phyloP scores from a whole-genome alignment of 2,329 filamentous ascomycete genomes.

The Nothophaeocryptopus gaeumannii region DNA sequence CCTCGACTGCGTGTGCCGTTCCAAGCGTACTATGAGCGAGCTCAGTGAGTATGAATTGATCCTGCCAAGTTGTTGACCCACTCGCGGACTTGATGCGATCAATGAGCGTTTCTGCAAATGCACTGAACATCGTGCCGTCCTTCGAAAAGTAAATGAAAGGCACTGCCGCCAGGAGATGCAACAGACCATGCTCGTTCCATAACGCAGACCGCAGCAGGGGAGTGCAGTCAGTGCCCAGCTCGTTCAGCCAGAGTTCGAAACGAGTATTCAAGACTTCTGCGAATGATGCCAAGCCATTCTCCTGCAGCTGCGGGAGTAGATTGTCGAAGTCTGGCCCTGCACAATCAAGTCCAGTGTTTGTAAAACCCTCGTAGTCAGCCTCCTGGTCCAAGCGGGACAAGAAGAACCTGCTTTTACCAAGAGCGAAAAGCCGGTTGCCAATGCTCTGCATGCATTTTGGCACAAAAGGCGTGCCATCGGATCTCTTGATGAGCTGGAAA shows the following conservation, averaged over 20 bases:
- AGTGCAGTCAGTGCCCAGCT: slow-evolving; percentile 69
- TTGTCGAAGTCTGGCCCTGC: slow-evolving; percentile 10
- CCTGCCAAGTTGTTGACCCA: slow-evolving; percentile 63
- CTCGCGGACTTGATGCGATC: slow-evolving; percentile 61
- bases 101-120: slow-evolving; percentile 69
- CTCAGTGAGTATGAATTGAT: slow-evolving; percentile 77
- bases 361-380: neutral
- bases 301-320: slow-evolving; percentile 1
- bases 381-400: slow-evolving; percentile 63
- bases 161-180: slow-evolving; percentile 63
- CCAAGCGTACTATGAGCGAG: slow-evolving; percentile 70
- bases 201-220: slow-evolving; percentile 63
- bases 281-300: slow-evolving; percentile 53
- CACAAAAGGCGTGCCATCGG: slow-evolving; percentile 61
- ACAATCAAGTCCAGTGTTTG: neutral
- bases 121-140: slow-evolving; percentile 66
- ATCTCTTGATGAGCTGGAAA: slow-evolving; percentile 63
- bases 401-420: slow-evolving; percentile 84
- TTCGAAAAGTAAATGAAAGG: slow-evolving; percentile 72
- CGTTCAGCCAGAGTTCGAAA: slow-evolving; percentile 74
- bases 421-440: slow-evolving; percentile 72
- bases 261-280: slow-evolving; percentile 68
- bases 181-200: slow-evolving; percentile 65
- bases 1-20: slow-evolving; percentile 51
- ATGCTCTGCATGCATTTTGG: slow-evolving; percentile 72